These are phyloP conservation scores for Phoma sp. DNA, from an alignment of 2,329 filamentous ascomycete species.

Conservation along the genomic window DNA sequence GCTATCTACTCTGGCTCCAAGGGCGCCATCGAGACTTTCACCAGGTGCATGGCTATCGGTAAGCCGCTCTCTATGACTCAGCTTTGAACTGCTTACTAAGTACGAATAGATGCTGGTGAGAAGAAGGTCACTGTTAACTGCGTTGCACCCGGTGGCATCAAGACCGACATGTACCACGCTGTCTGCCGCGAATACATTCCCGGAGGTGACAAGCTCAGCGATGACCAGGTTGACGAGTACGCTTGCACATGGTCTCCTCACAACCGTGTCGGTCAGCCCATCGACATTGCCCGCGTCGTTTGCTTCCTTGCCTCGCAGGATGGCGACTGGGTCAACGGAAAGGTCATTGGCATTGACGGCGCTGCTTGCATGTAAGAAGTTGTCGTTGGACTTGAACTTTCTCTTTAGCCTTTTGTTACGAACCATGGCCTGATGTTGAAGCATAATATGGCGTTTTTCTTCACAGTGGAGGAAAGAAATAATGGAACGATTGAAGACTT, in stretches of 20 bases:
- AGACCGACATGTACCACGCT: slow-evolving; percentile 66
- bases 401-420: slow-evolving; percentile 19
- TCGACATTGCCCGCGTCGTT: slow-evolving; percentile 71
- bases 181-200: slow-evolving; percentile 70
- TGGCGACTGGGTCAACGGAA: slow-evolving; percentile 63
- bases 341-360: slow-evolving; percentile 58
- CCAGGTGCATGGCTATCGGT: slow-evolving; percentile 61
- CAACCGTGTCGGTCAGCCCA: slow-evolving; percentile 69
- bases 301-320: slow-evolving; percentile 65
- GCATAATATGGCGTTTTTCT: slow-evolving; percentile 26
- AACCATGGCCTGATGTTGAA: slow-evolving; percentile 15
- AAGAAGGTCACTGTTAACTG: slow-evolving; percentile 67
- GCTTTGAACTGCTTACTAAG: slow-evolving; percentile 20
- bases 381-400: slow-evolving; percentile 3
- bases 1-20: slow-evolving; percentile 61
- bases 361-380: slow-evolving; percentile 51
- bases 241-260: slow-evolving; percentile 69
- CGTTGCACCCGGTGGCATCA: slow-evolving; percentile 63
- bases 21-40: slow-evolving; percentile 62
- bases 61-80: slow-evolving; percentile 14
- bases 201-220: slow-evolving; percentile 60
- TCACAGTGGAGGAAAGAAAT: slow-evolving; percentile 16
- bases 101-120: slow-evolving; percentile 54
- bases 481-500: slow-evolving; percentile 10
- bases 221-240: slow-evolving; percentile 68